Evolutionary conservation across 257 asterid species (phyloP).

Genomic region (Primulina tabacum): DNA sequence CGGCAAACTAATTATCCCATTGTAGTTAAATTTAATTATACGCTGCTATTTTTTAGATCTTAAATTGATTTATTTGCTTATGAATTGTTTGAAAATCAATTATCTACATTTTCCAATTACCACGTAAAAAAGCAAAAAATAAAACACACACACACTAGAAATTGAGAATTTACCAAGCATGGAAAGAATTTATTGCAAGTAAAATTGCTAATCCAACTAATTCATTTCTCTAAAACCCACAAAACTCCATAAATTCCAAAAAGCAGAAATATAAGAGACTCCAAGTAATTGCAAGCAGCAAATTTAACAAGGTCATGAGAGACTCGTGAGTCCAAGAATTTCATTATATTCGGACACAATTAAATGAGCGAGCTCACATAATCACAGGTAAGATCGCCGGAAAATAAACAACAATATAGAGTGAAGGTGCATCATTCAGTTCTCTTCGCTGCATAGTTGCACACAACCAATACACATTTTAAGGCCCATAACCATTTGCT

Average conservation of each 20-base stretch:
- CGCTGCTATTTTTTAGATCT: not conserved
- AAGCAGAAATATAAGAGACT: not conserved
- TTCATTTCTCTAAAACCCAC: not conserved
- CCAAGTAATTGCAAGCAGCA: not conserved
- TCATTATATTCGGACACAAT: not conserved
- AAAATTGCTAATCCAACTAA: not conserved
- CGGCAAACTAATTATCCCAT: not conserved
- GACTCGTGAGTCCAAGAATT: not conserved
- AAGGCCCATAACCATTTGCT: not conserved
- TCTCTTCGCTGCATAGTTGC: not conserved
- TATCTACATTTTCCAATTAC: not conserved
- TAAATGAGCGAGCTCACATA: not conserved
- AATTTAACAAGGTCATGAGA: not conserved
- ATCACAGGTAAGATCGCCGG: not conserved
- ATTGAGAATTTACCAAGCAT: not conserved
- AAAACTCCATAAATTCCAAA: not conserved
- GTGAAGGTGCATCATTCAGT: not conserved
- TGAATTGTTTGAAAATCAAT: not conserved
- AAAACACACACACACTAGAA: no score
- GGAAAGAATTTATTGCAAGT: not conserved
- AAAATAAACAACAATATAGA: no score
- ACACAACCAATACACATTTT: not conserved
- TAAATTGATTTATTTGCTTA: no score
- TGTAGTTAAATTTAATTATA: not conserved
- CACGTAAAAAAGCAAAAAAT: not conserved